Percentiles rank a stretch among this genome's conserved stretches.
These are phyloP conservation scores for Hysterangium stoloniferum DNA, from an alignment of 768 basidiomycete genomes.

Conservation along the genomic window DNA sequence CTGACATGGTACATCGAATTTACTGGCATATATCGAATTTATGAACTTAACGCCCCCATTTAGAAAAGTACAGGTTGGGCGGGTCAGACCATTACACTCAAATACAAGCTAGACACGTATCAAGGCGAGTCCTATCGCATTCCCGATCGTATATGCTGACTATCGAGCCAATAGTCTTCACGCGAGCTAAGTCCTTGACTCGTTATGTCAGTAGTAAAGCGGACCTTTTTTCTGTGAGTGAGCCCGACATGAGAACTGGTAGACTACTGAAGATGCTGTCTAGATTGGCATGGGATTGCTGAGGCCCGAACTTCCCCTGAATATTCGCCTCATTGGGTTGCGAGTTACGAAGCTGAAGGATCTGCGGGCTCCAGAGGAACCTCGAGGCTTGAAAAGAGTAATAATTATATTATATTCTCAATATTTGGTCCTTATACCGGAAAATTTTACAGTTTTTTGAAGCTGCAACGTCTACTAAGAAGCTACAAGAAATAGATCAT, in stretches of 20 bases:
- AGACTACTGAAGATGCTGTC: slow-evolving; percentile 12
- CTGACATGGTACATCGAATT: slow-evolving; percentile 47
- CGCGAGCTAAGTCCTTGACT: slow-evolving; percentile 73
- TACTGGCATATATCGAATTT: not conserved
- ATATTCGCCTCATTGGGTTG: slow-evolving; percentile 79
- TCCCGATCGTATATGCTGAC: not conserved
- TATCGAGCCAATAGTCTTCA: slow-evolving; percentile 44
- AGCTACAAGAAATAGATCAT: slow-evolving; percentile 24
- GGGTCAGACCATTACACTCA: slow-evolving; percentile 84
- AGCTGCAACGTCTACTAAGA: slow-evolving; percentile 34
- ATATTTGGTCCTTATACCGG: too few relatives aligned
- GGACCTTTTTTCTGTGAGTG: slow-evolving; percentile 65
- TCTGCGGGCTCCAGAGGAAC: slow-evolving; percentile 40
- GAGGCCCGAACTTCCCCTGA: slow-evolving; percentile 69
- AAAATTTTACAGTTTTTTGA: slow-evolving; percentile 52
- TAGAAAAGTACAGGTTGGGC: slow-evolving; percentile 61
- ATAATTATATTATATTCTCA: not conserved
- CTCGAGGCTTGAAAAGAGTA: slow-evolving; percentile 72
- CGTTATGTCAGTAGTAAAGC: slow-evolving; percentile 73
- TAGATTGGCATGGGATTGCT: slow-evolving; percentile 80
- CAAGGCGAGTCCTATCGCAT: slow-evolving; percentile 43
- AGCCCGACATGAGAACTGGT: slow-evolving; percentile 3
- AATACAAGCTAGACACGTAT: slow-evolving; percentile 88
- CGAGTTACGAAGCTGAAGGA: slow-evolving; percentile 88
- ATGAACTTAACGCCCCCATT: not conserved